A percentile compares a stretch with the other conserved stretches of the same genome.
These are phyloP conservation scores for Scheffersomyces insectosa DNA, from an alignment of 1,139 yeast species.

Conservation along the genomic window DNA sequence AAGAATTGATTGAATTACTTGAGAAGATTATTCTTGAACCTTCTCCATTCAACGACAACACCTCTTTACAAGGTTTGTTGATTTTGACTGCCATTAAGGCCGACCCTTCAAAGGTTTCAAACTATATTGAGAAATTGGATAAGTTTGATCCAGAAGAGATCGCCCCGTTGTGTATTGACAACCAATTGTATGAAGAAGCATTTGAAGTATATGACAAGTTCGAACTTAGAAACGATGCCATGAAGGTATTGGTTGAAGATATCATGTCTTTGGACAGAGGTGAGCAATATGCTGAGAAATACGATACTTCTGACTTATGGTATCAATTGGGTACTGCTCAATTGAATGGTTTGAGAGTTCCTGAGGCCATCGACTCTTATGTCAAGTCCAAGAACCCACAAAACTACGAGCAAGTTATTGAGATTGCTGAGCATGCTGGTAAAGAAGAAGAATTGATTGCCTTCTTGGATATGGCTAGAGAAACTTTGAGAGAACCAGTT, in stretches of 20 bases:
- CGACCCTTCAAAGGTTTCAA: slow-evolving; percentile 80
- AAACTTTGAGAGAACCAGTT: slow-evolving; percentile 83
- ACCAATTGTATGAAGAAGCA: slow-evolving; percentile 90
- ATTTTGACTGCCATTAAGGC: slow-evolving; percentile 95
- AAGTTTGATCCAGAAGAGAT: slow-evolving; percentile 92
- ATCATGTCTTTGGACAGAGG: slow-evolving; percentile 94
- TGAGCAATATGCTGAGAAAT: slow-evolving; percentile 87
- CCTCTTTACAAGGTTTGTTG: slow-evolving; percentile 89
- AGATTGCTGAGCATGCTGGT: slow-evolving; percentile 93
- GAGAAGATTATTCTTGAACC: slow-evolving; percentile 97
- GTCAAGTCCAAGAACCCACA: slow-evolving; percentile 90
- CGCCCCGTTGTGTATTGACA: slow-evolving; percentile 89
- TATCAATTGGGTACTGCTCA: slow-evolving; percentile 96
- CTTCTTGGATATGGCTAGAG: slow-evolving; percentile 92
- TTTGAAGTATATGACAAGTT: slow-evolving; percentile 89
- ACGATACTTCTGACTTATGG: slow-evolving; percentile 88
- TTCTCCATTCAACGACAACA: slow-evolving; percentile 93
- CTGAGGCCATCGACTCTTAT: slow-evolving; percentile 88
- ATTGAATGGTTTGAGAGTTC: slow-evolving; percentile 86
- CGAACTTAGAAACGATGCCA: slow-evolving; percentile 75
- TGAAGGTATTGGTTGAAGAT: slow-evolving; percentile 89
- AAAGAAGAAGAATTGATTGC: slow-evolving; percentile 91
- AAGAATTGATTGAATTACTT: slow-evolving; percentile 87
- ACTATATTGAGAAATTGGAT: slow-evolving; percentile 85
- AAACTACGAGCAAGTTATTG: slow-evolving; percentile 89